phyloP scores from a whole-genome alignment of 73 alveolate species.

The Tetrahymena elliotti region DNA sequence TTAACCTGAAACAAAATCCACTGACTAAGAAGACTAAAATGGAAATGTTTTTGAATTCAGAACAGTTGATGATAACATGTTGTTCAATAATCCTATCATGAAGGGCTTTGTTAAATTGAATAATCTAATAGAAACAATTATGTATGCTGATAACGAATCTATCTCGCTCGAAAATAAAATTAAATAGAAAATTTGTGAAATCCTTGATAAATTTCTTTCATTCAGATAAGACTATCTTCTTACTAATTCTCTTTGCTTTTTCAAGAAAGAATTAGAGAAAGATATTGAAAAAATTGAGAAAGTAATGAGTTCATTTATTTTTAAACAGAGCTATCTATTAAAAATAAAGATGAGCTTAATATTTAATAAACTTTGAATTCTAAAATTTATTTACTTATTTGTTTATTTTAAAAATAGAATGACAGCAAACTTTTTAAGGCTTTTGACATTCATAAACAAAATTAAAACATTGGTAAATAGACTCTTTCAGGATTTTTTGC shows the following conservation, averaged over 20 bases:
- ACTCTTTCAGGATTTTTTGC: neutral
- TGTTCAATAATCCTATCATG: neutral
- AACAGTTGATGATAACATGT: neutral
- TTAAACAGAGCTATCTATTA: too few relatives aligned
- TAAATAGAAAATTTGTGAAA: slow-evolving; percentile 18
- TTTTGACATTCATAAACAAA: neutral
- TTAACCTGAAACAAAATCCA: neutral
- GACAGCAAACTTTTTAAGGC: neutral
- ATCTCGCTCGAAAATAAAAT: slow-evolving; percentile 18
- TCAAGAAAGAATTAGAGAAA: slow-evolving; percentile 5
- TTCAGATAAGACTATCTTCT: slow-evolving; percentile 33
- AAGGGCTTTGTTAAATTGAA: neutral
- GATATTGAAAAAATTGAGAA: slow-evolving; percentile 8
- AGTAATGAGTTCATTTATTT: neutral
- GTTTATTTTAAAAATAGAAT: neutral
- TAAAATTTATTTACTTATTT: neutral
- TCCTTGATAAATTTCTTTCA: slow-evolving; percentile 24
- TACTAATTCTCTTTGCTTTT: slow-evolving; percentile 11
- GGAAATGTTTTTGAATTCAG: slow-evolving; percentile 4
- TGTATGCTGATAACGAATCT: slow-evolving; percentile 11
- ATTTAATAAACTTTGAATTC: too few relatives aligned
- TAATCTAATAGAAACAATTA: neutral
- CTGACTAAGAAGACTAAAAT: neutral
- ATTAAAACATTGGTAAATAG: neutral
- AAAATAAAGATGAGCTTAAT: too few relatives aligned